Base-by-base conservation (phyloP, 192 early-diverging fungal genomes). In the Linderina pennispora region DNA sequence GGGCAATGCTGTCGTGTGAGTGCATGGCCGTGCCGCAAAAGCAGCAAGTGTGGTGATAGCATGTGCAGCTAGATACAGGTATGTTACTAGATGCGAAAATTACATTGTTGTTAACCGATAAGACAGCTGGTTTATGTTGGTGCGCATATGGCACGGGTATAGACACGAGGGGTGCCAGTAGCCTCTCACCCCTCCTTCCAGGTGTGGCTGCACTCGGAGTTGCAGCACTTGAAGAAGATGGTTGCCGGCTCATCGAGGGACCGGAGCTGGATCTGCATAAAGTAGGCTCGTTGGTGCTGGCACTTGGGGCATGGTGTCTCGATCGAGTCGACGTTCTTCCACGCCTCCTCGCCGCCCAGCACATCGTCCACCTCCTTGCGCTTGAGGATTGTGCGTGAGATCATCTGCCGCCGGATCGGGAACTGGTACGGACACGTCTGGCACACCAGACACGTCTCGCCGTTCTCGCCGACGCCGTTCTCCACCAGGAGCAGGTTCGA, bases 191-290 rank as follows among this genome's bases (percentile, higher is more conserved):
- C 75, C 45, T 85, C 84, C 49, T 80, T 81, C 87, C 87, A 90
- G 42, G 82, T 79, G 51, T 78, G 50, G 31, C 71, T 57, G 43
- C 88, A 90, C 20, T 76, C 48, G n/a, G 63, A 55, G 49, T 80
- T 83, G 50, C 78, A 82, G 61, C 88, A 90, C 54, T 84, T 89
- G 75, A 84, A 98, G 59, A 96, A 96, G 14, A 82, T 86, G 11
- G 92, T 88, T 79, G 85, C 88, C n/a, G 94, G 92, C 67, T 98
- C 94, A 75, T 98, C 94, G 8, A 91, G 91, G 10, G 89, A 91
- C 24, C 93, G 84, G 33, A 88, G 92, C 63, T 97, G 93, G 33
- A 97, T 83, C 61, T 86, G 83, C 82, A 90, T 83, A 58, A 83
- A 97, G 63, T 81, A 88, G 2, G 85, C 84, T 25, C 76, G 53